These are phyloP conservation scores for Pseudogymnoascus pannorum DNA, from an alignment of 2,329 filamentous ascomycete species.

Conservation along the genomic window DNA sequence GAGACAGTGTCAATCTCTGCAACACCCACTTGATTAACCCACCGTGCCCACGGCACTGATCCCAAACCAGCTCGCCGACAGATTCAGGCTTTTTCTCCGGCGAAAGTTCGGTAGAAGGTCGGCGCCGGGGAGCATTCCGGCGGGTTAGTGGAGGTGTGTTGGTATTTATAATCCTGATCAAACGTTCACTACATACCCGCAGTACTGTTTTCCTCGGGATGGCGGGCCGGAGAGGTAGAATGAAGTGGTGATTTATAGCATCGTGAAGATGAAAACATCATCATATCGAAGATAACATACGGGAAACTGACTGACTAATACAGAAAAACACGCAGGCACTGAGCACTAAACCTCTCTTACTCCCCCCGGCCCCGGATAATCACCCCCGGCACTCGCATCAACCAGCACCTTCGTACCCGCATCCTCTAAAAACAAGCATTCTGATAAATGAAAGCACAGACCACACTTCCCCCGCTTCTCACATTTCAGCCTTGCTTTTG, in stretches of 20 bases:
- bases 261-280: background rate
- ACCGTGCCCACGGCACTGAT: background rate
- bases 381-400: background rate
- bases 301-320: background rate
- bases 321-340: background rate
- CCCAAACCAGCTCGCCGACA: background rate
- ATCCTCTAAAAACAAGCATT: background rate
- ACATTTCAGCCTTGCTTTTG: background rate
- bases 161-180: background rate
- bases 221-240: background rate
- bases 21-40: background rate
- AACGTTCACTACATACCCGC: background rate
- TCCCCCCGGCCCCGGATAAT: background rate
- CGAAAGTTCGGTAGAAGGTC: background rate
- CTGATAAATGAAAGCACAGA: background rate
- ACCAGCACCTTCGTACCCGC: background rate
- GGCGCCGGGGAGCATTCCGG: background rate
- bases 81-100: background rate
- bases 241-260: background rate
- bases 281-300: background rate
- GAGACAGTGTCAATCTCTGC: background rate
- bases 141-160: background rate
- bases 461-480: background rate
- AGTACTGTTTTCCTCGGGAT: background rate
- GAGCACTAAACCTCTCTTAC: background rate